Conservation (phyloP, 2,329 filamentous ascomycete species). For the Curvularia hawaiiensis region DNA sequence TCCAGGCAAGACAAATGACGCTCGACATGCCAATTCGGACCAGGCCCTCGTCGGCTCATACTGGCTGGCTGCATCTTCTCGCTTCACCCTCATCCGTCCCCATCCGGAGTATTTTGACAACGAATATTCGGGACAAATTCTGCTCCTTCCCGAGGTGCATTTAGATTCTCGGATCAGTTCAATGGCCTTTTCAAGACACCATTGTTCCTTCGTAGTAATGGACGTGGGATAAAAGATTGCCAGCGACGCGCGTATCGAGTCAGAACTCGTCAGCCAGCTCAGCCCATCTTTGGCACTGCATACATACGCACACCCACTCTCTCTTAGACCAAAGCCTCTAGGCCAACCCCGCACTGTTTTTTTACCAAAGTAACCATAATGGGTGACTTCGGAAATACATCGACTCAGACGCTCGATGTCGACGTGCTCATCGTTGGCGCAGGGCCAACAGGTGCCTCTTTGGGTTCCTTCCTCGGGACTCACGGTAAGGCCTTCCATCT, state of each 20-base stretch:
- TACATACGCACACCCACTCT: not conserved
- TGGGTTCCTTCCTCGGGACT: constrained; percentile 5
- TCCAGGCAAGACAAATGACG: not conserved
- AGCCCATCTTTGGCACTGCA: not conserved
- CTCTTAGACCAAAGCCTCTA: not conserved
- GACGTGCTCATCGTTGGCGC: constrained; percentile 11
- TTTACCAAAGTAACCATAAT: not conserved
- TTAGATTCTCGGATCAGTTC: not conserved
- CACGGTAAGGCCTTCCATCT: constrained; percentile 2
- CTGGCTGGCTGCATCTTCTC: not conserved
- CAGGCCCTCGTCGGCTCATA: not conserved
- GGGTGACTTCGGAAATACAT: constrained; percentile 3
- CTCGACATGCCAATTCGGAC: not conserved
- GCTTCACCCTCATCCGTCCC: not conserved
- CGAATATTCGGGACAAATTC: not conserved
- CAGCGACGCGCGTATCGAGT: not conserved
- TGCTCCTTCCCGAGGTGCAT: not conserved
- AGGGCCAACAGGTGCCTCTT: constrained; percentile 9
- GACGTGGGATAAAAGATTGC: not conserved
- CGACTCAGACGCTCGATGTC: not conserved
- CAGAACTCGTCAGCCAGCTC: not conserved
- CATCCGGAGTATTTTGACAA: not conserved
- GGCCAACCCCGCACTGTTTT: too few species aligned
- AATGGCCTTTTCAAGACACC: not conserved
- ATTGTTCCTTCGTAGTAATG: not conserved